Percentiles rank a stretch among this genome's conserved stretches.
Evolutionary conservation across 352 stramenopile species (phyloP).

Genomic region (Globisporangium mamillatum): DNA sequence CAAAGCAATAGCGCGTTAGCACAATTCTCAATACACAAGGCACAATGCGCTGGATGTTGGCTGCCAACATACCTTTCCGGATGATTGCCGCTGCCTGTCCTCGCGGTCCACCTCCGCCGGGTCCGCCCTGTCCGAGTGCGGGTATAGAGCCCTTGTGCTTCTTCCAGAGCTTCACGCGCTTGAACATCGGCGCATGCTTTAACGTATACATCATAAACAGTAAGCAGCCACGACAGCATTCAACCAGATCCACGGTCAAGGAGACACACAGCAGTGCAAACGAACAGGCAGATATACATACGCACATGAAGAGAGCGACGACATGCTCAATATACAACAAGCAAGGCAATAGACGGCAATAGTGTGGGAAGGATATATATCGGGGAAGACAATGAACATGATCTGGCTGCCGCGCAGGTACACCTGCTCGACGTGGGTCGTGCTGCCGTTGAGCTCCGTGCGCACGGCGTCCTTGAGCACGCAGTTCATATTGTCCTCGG

Average conservation of each 20-base stretch:
- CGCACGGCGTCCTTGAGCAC: slow-evolving; percentile 84
- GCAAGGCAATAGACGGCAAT: slow-evolving; percentile 13
- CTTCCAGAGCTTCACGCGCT: slow-evolving; percentile 87
- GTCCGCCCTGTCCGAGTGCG: slow-evolving; percentile 62
- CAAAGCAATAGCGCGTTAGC: not conserved
- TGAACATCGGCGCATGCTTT: slow-evolving; percentile 88
- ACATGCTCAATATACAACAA: not conserved
- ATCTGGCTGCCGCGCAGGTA: slow-evolving; percentile 86
- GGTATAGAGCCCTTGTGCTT: slow-evolving; percentile 81
- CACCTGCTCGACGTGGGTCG: slow-evolving; percentile 74
- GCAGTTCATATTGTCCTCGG: slow-evolving; percentile 91
- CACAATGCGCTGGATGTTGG: not conserved
- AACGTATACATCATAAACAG: slow-evolving; percentile 45
- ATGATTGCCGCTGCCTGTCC: slow-evolving; percentile 81
- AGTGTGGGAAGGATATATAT: slow-evolving; percentile 75
- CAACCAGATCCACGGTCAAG: slow-evolving; percentile 20
- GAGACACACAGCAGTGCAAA: slow-evolving; percentile 26
- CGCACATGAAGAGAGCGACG: not conserved
- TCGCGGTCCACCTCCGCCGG: slow-evolving; percentile 52
- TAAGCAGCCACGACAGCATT: slow-evolving; percentile 15
- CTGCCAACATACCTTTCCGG: slow-evolving; percentile 45
- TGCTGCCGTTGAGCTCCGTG: slow-evolving; percentile 82
- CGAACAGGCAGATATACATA: slow-evolving; percentile 13
- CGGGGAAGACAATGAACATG: slow-evolving; percentile 85
- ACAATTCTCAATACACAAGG: not conserved